Evolutionary conservation across 2,329 filamentous ascomycete genomes (phyloP).

Genomic region (Monosporascus sp.): DNA sequence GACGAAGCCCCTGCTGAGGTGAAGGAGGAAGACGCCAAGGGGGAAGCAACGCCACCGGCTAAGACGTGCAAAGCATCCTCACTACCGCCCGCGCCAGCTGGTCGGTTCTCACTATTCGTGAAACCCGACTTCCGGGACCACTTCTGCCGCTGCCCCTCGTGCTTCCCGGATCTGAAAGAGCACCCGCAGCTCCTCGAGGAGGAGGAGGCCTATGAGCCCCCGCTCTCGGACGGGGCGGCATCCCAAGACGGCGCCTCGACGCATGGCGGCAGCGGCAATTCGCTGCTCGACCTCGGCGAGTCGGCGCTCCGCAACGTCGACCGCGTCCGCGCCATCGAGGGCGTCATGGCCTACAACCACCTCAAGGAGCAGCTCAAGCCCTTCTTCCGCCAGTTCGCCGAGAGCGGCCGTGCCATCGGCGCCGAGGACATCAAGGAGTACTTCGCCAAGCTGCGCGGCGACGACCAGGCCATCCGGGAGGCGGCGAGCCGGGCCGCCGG

Average conservation of each 20-base stretch:
- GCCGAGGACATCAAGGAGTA: conserved; percentile 96
- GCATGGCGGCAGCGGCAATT: conserved; percentile 68
- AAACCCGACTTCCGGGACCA: conserved; percentile 71
- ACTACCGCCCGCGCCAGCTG: conserved; percentile 51
- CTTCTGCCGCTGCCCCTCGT: conserved; percentile 77
- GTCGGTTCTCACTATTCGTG: conserved; percentile 76
- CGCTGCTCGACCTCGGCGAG: conserved; percentile 85
- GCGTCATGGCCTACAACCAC: conserved; percentile 97
- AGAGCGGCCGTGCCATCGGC: conserved; percentile 80
- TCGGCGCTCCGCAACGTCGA: conserved; percentile 88
- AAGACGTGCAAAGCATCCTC: conserved; percentile 53
- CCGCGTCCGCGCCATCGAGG: conserved; percentile 87
- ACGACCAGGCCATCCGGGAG: conserved; percentile 67
- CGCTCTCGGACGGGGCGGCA: conserved; percentile 62
- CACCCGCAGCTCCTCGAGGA: conserved; percentile 86
- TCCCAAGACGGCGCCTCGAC: conserved; percentile 52
- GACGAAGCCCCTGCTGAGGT: conserved; percentile 7
- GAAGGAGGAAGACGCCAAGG: conserved; percentile 17
- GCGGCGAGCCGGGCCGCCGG: conserved; percentile 47
- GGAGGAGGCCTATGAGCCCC: conserved; percentile 90
- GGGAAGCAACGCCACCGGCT: conserved; percentile 4
- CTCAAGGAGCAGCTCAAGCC: conserved; percentile 93
- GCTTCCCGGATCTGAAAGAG: conserved; percentile 65
- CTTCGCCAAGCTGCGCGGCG: conserved; percentile 89
- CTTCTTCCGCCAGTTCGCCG: conserved; percentile 90